Evolutionary conservation across 2,329 filamentous ascomycete species (phyloP).

Genomic region (Alternaria solani): DNA sequence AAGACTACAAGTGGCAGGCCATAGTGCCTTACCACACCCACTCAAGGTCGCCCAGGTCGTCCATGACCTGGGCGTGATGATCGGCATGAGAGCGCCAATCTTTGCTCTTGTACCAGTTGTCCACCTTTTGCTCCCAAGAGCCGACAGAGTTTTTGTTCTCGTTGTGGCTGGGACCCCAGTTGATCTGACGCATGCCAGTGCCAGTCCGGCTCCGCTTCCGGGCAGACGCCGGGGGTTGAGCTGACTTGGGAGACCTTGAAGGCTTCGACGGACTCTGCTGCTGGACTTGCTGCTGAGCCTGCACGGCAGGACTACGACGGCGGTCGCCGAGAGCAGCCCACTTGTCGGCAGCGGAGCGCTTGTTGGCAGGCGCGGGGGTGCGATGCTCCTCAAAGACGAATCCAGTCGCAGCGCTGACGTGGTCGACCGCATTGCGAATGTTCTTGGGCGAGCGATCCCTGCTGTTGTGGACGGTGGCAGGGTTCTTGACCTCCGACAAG

Average conservation of each 20-base stretch:
- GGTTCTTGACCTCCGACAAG: constrained; percentile 63
- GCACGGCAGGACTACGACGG: constrained; percentile 69
- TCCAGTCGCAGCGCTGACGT: constrained; percentile 71
- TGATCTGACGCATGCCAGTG: constrained; percentile 49
- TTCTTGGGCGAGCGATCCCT: constrained; percentile 50
- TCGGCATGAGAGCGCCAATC: constrained; percentile 59
- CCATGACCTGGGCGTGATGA: constrained; percentile 50
- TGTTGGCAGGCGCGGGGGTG: constrained; percentile 56
- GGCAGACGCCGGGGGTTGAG: constrained; percentile 45
- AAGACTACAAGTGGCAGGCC: constrained; percentile 65
- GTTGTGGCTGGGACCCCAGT: constrained; percentile 48
- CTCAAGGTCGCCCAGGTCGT: constrained; percentile 83
- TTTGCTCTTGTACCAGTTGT: constrained; percentile 56
- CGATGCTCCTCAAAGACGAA: constrained; percentile 76
- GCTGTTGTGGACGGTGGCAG: constrained; percentile 61
- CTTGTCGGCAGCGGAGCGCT: constrained; percentile 75
- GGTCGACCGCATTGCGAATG: constrained; percentile 64
- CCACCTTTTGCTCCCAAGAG: constrained; percentile 48
- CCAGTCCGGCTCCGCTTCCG: constrained; percentile 52
- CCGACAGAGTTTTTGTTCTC: constrained; percentile 37
- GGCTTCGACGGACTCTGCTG: constrained; percentile 55
- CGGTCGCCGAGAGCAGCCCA: constrained; percentile 89
- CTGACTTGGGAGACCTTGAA: constrained; percentile 47
- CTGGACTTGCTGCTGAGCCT: constrained; percentile 49
- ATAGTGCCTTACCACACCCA: constrained; percentile 90